Conservation (phyloP, 306 rosid genomes). For the Hippophae tibetana region DNA sequence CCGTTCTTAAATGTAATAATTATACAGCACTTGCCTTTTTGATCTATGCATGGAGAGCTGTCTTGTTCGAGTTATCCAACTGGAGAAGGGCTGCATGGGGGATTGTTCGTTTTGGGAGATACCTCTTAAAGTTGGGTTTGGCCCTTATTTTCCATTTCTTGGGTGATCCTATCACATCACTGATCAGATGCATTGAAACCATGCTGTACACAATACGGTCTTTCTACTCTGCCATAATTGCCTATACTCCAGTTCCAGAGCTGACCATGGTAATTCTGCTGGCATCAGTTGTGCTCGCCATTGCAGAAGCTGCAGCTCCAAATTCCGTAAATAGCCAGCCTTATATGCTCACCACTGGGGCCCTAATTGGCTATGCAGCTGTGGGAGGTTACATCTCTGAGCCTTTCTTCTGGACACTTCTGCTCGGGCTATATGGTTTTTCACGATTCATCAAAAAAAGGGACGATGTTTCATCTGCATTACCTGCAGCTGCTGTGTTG, state of each 20-base stretch:
- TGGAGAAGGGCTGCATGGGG: constrained; percentile 55
- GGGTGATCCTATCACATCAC: constrained; percentile 67
- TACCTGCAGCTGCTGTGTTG: constrained; percentile 72
- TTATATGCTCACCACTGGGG: constrained; percentile 58
- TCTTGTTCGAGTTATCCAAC: constrained; percentile 67
- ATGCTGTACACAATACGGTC: constrained; percentile 42
- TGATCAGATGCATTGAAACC: constrained; percentile 53
- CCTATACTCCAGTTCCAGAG: constrained; percentile 64
- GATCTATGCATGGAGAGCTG: constrained; percentile 88
- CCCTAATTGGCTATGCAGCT: constrained; percentile 71
- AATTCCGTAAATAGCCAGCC: constrained; percentile 56
- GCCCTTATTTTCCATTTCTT: constrained; percentile 56
- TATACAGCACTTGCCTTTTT: constrained; percentile 63
- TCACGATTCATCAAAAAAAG: constrained; percentile 53
- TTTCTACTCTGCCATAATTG: constrained; percentile 64
- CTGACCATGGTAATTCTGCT: constrained; percentile 44
- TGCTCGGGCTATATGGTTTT: constrained; percentile 51
- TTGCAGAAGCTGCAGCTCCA: constrained; percentile 71
- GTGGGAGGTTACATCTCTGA: constrained; percentile 64
- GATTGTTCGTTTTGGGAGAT: constrained; percentile 42
- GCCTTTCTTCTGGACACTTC: constrained; percentile 84
- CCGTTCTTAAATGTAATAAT: constrained; percentile 7
- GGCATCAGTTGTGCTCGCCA: constrained; percentile 57
- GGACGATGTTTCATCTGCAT: constrained; percentile 60
- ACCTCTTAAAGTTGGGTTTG: constrained; percentile 39